A percentile compares a stretch with the other conserved stretches of the same genome.
These are phyloP conservation scores for Coemansia sp. DNA, from an alignment of 192 early-diverging fungal species.

Conservation along the genomic window DNA sequence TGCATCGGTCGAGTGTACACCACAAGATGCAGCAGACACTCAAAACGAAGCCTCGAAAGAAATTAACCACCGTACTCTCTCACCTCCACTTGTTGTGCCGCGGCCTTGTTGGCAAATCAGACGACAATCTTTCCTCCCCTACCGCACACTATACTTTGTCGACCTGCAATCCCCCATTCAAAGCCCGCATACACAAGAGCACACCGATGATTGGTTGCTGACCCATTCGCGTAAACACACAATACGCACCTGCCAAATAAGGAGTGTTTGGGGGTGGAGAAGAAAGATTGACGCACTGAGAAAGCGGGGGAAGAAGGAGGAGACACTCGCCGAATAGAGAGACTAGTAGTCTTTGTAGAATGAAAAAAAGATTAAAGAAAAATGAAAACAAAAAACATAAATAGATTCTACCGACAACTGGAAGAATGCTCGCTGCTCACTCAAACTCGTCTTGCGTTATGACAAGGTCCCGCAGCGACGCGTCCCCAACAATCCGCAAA, in stretches of 20 bases:
- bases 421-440: slow-evolving; percentile 9
- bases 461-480: slow-evolving; percentile 50
- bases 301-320: not conserved
- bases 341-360: not conserved
- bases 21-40: not conserved
- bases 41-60: not conserved
- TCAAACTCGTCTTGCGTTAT: slow-evolving; percentile 53
- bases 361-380: slow-evolving; percentile 2
- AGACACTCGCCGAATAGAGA: not conserved
- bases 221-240: not conserved
- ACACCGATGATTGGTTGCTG: slow-evolving; percentile 3
- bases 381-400: not conserved
- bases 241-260: slow-evolving; percentile 5
- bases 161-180: slow-evolving; percentile 9
- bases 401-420: not conserved
- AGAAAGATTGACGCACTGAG: slow-evolving; percentile 1
- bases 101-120: slow-evolving; percentile 15
- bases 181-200: slow-evolving; percentile 9
- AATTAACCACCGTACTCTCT: not conserved
- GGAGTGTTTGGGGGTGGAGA: not conserved
- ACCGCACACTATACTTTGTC: slow-evolving; percentile 1
- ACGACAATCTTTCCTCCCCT: slow-evolving; percentile 14
- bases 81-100: slow-evolving; percentile 1
- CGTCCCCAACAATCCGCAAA: slow-evolving; percentile 61
- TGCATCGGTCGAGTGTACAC: not conserved